phyloP scores from a whole-genome alignment of 129 eudicot genomes.

The Solidago caesia region DNA sequence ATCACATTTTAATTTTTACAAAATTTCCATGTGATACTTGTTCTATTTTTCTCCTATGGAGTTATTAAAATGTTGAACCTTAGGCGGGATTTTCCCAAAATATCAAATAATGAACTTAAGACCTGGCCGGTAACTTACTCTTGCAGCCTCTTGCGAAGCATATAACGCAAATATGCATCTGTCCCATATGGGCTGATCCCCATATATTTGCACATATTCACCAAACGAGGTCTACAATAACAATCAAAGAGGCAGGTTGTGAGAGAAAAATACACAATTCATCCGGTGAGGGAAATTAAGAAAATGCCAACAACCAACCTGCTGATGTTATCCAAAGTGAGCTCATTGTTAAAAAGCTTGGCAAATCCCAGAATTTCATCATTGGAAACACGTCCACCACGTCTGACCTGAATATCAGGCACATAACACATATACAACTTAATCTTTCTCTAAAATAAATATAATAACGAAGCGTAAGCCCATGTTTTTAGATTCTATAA shows the following conservation, averaged over 20 bases:
- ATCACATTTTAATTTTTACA: not conserved
- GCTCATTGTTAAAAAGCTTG: constrained; percentile 63
- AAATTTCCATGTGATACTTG: not conserved
- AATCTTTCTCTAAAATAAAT: not conserved
- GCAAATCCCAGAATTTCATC: constrained; percentile 65
- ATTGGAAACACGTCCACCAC: constrained; percentile 58
- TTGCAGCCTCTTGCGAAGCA: constrained; percentile 58
- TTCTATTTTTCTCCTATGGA: not conserved
- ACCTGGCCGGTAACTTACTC: constrained; percentile 34
- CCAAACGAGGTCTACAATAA: constrained; percentile 53
- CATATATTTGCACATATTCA: constrained; percentile 71
- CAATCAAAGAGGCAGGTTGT: not conserved
- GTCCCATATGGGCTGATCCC: constrained; percentile 59
- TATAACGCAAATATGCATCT: constrained; percentile 61
- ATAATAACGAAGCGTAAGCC: not conserved
- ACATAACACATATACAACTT: constrained; percentile 7
- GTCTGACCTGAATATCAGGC: constrained; percentile 46
- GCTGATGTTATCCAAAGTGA: constrained; percentile 65
- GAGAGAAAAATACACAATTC: not conserved
- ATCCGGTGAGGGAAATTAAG: not conserved
- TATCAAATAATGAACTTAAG: not conserved
- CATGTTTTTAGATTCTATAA: not conserved
- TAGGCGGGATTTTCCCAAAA: not conserved
- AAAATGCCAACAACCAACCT: constrained; percentile 34
- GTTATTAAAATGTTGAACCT: not conserved